Evolutionary conservation across 2,329 filamentous ascomycete genomes (phyloP).

Genomic region (Thielaviopsis musarum): DNA sequence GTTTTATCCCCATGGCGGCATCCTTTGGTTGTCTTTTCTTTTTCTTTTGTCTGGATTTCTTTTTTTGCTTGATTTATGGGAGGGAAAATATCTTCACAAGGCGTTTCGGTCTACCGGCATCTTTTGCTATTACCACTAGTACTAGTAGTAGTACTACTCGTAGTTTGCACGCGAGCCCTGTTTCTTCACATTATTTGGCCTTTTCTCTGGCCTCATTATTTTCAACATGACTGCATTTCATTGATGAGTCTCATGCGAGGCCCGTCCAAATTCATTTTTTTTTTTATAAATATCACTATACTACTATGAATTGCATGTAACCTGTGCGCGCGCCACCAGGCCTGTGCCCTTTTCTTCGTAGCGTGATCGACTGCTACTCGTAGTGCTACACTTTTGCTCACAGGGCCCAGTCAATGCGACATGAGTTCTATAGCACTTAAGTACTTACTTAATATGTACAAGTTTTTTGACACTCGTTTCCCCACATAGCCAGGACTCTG

Average conservation of each 20-base stretch:
- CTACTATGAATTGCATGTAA: background rate
- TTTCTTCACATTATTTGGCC: background rate
- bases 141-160: no score
- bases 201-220: background rate
- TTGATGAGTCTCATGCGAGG: background rate
- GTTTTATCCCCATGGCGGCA: background rate
- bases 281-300: background rate
- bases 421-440: background rate
- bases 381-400: background rate
- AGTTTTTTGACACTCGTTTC: background rate
- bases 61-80: background rate
- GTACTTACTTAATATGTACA: no score
- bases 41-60: background rate
- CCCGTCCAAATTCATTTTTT: background rate
- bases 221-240: background rate
- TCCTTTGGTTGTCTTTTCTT: background rate
- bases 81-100: background rate
- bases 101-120: conserved; percentile 1
- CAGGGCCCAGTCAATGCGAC: background rate
- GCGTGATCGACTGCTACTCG: background rate
- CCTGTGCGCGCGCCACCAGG: no score
- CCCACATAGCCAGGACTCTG: background rate
- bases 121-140: background rate
- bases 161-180: background rate
- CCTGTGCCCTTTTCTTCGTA: background rate